phyloP scores from a whole-genome alignment of 768 basidiomycete genomes.

The Termitomyces sp. region DNA sequence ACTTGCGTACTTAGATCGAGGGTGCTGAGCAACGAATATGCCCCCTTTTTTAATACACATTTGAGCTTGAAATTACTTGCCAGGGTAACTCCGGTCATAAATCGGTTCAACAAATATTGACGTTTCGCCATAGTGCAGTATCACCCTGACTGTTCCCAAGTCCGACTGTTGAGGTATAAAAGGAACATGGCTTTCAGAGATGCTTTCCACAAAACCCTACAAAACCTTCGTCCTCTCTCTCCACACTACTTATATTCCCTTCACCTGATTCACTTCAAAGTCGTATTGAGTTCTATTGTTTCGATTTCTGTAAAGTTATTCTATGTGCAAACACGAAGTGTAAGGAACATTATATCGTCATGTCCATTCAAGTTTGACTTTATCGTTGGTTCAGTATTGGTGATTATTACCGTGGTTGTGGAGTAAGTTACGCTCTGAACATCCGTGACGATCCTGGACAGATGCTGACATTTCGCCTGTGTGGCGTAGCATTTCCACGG shows the following conservation, averaged over 20 bases:
- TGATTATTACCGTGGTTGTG: conserved; percentile 45
- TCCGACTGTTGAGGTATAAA: conserved; percentile 15
- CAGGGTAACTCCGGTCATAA: conserved; percentile 13
- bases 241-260: not conserved
- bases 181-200: not conserved
- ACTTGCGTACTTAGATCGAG: conserved; percentile 4
- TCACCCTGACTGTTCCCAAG: conserved; percentile 16
- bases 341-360: conserved; percentile 11
- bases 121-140: conserved; percentile 10
- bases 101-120: conserved; percentile 16
- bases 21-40: conserved; percentile 8
- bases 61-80: conserved; percentile 7
- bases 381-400: conserved; percentile 29
- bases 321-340: conserved; percentile 35
- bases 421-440: conserved; percentile 24
- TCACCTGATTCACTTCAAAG: not conserved
- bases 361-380: not conserved
- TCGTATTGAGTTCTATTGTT: not conserved
- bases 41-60: conserved; percentile 6
- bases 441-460: not conserved
- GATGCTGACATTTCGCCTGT: conserved; percentile 6
- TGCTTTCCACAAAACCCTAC: not conserved
- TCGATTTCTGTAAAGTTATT: not conserved
- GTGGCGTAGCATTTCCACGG: conserved; percentile 40
- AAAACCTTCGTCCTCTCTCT: not conserved